Conservation (phyloP, 1,284 basidiomycete genomes). For the Cryptococcus sp. region DNA sequence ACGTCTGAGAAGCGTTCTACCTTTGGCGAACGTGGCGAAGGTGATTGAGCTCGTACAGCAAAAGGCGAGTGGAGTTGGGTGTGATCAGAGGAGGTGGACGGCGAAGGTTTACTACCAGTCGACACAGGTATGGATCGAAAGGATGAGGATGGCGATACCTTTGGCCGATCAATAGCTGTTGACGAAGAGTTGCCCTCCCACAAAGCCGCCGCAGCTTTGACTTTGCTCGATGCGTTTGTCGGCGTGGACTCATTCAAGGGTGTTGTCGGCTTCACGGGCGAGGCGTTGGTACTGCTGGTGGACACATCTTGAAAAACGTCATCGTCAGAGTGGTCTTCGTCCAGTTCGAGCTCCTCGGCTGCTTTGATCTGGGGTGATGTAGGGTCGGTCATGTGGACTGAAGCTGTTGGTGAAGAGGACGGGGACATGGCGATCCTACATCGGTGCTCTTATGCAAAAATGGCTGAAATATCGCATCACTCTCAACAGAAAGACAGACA, state of each 20-base stretch:
- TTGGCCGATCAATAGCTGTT: not conserved
- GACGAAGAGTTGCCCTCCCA: conserved; percentile 18
- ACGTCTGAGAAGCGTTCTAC: conserved; percentile 22
- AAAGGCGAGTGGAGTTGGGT: conserved; percentile 6
- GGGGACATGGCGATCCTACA: not conserved
- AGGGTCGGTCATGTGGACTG: conserved; percentile 14
- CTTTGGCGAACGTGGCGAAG: not conserved
- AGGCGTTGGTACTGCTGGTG: conserved; percentile 1
- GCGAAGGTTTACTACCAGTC: not conserved
- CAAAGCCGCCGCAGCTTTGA: conserved; percentile 34
- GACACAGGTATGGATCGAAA: conserved; percentile 25
- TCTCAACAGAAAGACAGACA: not conserved
- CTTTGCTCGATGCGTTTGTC: conserved; percentile 21
- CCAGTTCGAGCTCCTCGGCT: conserved; percentile 30
- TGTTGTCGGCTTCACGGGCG: conserved; percentile 4
- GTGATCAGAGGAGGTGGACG: conserved; percentile 3
- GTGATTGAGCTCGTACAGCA: not conserved
- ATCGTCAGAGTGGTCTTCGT: conserved; percentile 12
- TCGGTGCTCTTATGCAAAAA: not conserved
- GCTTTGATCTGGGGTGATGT: conserved; percentile 21
- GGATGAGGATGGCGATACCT: conserved; percentile 9
- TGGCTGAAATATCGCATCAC: not conserved
- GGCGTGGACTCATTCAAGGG: not conserved
- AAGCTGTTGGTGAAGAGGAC: not conserved
- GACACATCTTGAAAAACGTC: conserved; percentile 14